These are phyloP conservation scores for Xylariales sp. DNA, from an alignment of 2,329 filamentous ascomycete species.

Conservation along the genomic window DNA sequence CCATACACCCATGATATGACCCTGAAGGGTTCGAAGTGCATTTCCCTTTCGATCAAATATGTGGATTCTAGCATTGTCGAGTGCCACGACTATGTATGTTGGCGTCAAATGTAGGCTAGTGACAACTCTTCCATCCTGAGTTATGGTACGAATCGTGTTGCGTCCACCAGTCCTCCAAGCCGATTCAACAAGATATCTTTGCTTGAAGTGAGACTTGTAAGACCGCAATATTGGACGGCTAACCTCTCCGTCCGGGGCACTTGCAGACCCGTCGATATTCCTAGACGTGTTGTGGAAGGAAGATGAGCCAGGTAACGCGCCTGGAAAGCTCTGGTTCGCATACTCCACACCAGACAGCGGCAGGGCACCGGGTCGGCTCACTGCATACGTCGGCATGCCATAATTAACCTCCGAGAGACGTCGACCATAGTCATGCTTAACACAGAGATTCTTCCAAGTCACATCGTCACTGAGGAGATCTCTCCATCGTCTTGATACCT, in stretches of 20 bases:
- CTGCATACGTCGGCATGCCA: conserved; percentile 48
- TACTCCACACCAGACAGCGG: conserved; percentile 51
- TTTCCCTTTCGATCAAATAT: conserved; percentile 94
- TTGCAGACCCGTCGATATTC: conserved; percentile 66
- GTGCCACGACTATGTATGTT: conserved; percentile 96
- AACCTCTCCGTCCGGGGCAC: conserved; percentile 48
- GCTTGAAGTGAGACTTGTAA: conserved; percentile 97
- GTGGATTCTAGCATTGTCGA: conserved; percentile 98
- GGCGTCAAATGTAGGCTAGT: conserved; percentile 93
- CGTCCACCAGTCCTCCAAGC: conserved; percentile 95
- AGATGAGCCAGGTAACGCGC: conserved; percentile 53
- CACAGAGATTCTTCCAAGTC: conserved; percentile 97
- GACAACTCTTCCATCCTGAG: conserved; percentile 95
- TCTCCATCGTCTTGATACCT: conserved; percentile 95
- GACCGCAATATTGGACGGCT: conserved; percentile 76
- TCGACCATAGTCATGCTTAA: conserved; percentile 88
- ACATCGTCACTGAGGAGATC: conserved; percentile 96
- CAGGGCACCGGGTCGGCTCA: conserved; percentile 49
- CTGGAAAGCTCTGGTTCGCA: conserved; percentile 58
- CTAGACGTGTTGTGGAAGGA: conserved; percentile 56
- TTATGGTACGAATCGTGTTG: conserved; percentile 86
- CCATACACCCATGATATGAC: conserved; percentile 99
- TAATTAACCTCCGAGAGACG: conserved; percentile 64
- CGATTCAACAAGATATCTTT: conserved; percentile 95
- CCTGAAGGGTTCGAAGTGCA: conserved; percentile 87